These are phyloP conservation scores for Lipomyces yarrowii DNA, from an alignment of 1,139 yeast genomes.

Conservation along the genomic window DNA sequence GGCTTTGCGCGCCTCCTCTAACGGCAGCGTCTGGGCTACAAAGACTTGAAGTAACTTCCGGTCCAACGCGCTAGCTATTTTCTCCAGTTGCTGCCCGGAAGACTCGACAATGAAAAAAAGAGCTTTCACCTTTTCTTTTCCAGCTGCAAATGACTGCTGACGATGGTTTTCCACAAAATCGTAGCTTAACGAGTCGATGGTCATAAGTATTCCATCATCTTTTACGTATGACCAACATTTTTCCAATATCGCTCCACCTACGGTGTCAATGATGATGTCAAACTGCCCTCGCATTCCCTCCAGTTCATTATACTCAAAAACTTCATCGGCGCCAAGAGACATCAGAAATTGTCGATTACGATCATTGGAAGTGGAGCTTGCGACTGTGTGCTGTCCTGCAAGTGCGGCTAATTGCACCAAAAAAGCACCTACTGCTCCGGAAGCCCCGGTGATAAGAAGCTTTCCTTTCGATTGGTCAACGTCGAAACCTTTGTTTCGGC, in stretches of 20 bases:
- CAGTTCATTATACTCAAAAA: constrained; percentile 14
- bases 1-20: not conserved
- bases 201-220: not conserved
- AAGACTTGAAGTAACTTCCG: not conserved
- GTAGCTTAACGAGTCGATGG: not conserved
- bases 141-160: not conserved
- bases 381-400: constrained; percentile 17
- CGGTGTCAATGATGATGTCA: constrained; percentile 22
- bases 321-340: constrained; percentile 20
- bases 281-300: constrained; percentile 13
- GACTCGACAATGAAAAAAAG: constrained; percentile 1
- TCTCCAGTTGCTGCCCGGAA: not conserved
- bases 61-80: not conserved
- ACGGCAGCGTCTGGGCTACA: not conserved
- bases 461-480: constrained; percentile 4
- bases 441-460: constrained; percentile 21
- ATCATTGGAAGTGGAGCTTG: constrained; percentile 13
- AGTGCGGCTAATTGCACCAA: constrained; percentile 20
- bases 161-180: constrained; percentile 1
- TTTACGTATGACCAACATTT: constrained; percentile 1
- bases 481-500: not conserved
- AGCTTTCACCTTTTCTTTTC: constrained; percentile 3
- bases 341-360: constrained; percentile 13
- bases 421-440: constrained; percentile 23
- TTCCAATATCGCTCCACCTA: constrained; percentile 10